These are phyloP conservation scores for Wickerhamiella nectarea DNA, from an alignment of 805 yeast genomes.

Conservation along the genomic window DNA sequence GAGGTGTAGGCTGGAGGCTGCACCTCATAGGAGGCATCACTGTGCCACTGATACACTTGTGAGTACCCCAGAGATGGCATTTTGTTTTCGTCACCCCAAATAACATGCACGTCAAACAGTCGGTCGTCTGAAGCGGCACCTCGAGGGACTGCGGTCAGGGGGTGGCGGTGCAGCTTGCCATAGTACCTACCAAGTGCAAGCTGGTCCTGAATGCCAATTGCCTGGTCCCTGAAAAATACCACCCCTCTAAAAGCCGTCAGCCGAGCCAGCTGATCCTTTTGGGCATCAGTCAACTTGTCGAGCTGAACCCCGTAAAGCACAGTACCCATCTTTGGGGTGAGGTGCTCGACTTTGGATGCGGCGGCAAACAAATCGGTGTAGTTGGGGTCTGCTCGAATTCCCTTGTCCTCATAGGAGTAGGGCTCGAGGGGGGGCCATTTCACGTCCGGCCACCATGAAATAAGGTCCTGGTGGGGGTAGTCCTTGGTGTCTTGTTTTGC, in stretches of 20 bases:
- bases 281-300: conserved; percentile 31
- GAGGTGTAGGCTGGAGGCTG: conserved; percentile 64
- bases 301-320: conserved; percentile 37
- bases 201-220: conserved; percentile 30
- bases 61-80: conserved; percentile 19
- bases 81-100: conserved; percentile 18
- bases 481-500: conserved; percentile 3
- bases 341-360: conserved; percentile 30
- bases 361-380: conserved; percentile 31
- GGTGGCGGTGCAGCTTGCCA: conserved; percentile 36
- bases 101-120: conserved; percentile 21
- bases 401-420: conserved; percentile 14
- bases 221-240: conserved; percentile 37
- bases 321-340: conserved; percentile 37
- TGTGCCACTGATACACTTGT: conserved; percentile 40
- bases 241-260: conserved; percentile 38
- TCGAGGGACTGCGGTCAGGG: conserved; percentile 27
- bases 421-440: conserved; percentile 20
- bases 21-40: conserved; percentile 62
- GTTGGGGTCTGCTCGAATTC: conserved; percentile 25
- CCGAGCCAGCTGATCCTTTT: conserved; percentile 36
- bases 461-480: conserved; percentile 20
- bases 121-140: conserved; percentile 40
- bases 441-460: conserved; percentile 22
- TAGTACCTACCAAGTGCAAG: conserved; percentile 34